These are phyloP conservation scores for Mortierella hygrophila DNA, from an alignment of 192 early-diverging fungal species.

Conservation along the genomic window DNA sequence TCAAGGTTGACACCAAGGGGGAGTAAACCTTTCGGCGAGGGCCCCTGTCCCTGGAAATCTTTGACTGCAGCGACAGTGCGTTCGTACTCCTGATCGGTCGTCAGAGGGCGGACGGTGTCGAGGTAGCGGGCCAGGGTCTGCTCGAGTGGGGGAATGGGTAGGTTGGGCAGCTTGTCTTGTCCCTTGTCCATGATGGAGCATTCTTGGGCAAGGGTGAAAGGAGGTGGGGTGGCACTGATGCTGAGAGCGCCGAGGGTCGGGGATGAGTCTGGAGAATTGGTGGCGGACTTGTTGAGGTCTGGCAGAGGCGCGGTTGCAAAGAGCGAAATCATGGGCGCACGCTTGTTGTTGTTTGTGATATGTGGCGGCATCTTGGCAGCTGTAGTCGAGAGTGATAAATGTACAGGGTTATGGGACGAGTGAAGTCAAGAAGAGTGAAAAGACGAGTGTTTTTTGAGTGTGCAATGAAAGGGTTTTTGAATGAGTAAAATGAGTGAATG, in stretches of 20 bases:
- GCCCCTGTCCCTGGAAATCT: slow-evolving; percentile 48
- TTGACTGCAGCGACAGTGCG: slow-evolving; percentile 56
- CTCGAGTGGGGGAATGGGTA: slow-evolving; percentile 65
- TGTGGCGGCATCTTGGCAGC: slow-evolving; percentile 28
- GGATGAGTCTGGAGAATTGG: slow-evolving; percentile 38
- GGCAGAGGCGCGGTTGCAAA: slow-evolving; percentile 35
- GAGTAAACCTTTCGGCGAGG: neutral
- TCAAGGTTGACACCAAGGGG: slow-evolving; percentile 10
- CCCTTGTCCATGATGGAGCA: slow-evolving; percentile 34
- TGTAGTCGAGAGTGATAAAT: neutral
- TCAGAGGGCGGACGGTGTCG: slow-evolving; percentile 58
- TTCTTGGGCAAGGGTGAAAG: slow-evolving; percentile 12
- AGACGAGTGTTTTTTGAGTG: neutral
- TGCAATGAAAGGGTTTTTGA: neutral
- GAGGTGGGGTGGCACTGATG: neutral
- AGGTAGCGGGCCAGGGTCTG: slow-evolving; percentile 63
- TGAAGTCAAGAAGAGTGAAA: too few relatives aligned
- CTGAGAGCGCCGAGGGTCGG: slow-evolving; percentile 12
- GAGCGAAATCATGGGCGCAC: slow-evolving; percentile 37
- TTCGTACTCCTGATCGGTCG: slow-evolving; percentile 55
- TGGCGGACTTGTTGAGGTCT: slow-evolving; percentile 48
- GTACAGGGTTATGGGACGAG: neutral
- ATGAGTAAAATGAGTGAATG: neutral
- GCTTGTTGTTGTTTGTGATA: neutral
- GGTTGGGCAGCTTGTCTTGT: slow-evolving; percentile 42